Conservation (phyloP, 202 grass and related monocot species). For the Elaeis oleifera region DNA sequence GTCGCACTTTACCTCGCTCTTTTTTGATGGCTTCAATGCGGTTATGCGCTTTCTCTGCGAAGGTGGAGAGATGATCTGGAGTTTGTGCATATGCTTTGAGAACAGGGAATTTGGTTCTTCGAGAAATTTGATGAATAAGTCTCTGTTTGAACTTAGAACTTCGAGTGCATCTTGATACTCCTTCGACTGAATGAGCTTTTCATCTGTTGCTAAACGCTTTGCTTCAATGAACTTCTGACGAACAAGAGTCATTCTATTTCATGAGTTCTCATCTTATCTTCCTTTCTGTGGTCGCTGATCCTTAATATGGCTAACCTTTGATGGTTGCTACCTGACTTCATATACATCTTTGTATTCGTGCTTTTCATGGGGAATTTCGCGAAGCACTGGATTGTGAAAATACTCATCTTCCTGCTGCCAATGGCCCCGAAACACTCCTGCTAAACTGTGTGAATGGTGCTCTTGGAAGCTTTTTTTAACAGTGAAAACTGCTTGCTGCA, state of each 20-base stretch:
- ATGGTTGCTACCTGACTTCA: conserved; percentile 22
- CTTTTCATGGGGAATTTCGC: neutral
- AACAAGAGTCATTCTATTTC: conserved; percentile 85
- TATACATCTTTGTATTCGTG: conserved; percentile 21
- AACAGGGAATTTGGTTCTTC: conserved; percentile 65
- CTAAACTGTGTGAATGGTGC: conserved; percentile 32
- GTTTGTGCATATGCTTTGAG: conserved; percentile 40
- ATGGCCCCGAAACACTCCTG: conserved; percentile 21
- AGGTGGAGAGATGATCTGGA: conserved; percentile 25
- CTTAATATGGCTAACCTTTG: conserved; percentile 22
- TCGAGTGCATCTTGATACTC: conserved; percentile 87
- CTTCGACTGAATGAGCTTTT: conserved; percentile 81
- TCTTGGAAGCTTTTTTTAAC: conserved; percentile 10
- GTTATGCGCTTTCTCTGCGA: conserved; percentile 73
- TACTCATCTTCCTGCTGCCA: conserved; percentile 38
- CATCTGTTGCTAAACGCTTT: conserved; percentile 63
- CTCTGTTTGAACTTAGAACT: conserved; percentile 90
- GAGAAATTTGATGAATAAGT: conserved; percentile 86
- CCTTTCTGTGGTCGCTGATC: conserved; percentile 12
- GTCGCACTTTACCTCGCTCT: conserved; percentile 41
- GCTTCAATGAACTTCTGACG: conserved; percentile 88
- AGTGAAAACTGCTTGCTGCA: conserved; percentile 29
- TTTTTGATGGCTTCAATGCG: conserved; percentile 70
- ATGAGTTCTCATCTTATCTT: conserved; percentile 28
- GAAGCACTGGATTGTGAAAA: conserved; percentile 24